A percentile compares a stretch with the other conserved stretches of the same genome.
Evolutionary conservation across 2,329 filamentous ascomycete species (phyloP).

Genomic region (Ophiostoma sp.): DNA sequence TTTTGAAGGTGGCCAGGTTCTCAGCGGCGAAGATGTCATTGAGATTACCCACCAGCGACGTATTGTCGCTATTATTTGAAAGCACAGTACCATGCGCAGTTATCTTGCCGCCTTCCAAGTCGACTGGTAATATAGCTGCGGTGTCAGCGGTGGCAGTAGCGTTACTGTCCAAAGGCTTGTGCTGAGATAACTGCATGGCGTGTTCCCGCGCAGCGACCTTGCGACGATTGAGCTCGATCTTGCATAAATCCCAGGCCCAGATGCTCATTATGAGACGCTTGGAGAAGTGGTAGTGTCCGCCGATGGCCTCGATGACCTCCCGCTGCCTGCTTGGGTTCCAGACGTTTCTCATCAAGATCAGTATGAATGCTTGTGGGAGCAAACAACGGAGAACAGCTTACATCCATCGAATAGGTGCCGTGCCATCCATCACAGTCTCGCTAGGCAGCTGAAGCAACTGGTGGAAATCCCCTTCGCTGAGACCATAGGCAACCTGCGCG

Average conservation of each 20-base stretch:
- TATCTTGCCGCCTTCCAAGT: conserved; percentile 18
- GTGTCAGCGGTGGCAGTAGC: background rate
- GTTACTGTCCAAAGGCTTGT: background rate
- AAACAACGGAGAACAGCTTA: background rate
- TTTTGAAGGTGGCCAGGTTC: conserved; percentile 39
- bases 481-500: conserved; percentile 52
- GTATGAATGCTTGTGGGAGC: background rate
- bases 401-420: conserved; percentile 60
- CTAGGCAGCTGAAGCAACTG: conserved; percentile 34
- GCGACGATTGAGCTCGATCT: conserved; percentile 8
- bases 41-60: background rate
- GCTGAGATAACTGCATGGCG: background rate
- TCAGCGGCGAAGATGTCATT: conserved; percentile 23
- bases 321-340: conserved; percentile 61
- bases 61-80: background rate
- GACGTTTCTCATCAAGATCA: conserved; percentile 44
- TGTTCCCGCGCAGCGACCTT: background rate
- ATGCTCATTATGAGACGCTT: conserved; percentile 55
- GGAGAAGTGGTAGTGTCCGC: conserved; percentile 61
- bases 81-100: background rate
- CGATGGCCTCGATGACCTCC: conserved; percentile 50
- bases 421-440: conserved; percentile 28
- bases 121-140: background rate
- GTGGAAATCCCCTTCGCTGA: conserved; percentile 41
- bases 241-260: conserved; percentile 44